Conservation (phyloP, 805 yeast species). For the Myxozyma neotropica region DNA sequence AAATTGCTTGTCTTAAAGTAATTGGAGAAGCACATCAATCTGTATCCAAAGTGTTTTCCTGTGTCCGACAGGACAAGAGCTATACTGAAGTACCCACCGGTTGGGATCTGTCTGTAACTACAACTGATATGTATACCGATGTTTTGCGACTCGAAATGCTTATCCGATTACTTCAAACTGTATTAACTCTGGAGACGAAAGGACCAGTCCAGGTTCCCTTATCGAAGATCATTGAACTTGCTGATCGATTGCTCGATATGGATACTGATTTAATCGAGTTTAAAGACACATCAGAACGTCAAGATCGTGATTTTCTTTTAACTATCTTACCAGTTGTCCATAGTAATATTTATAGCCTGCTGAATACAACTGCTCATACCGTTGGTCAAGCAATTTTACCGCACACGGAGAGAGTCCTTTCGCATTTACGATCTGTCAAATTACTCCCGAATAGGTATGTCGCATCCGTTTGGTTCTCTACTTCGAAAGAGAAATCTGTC, state of each 20-base stretch:
- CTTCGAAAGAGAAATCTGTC: neutral
- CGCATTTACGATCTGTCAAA: slow-evolving; percentile 5
- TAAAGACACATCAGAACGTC: slow-evolving; percentile 11
- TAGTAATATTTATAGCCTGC: slow-evolving; percentile 20
- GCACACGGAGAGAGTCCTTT: slow-evolving; percentile 3
- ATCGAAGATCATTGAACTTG: slow-evolving; percentile 4
- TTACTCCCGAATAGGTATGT: slow-evolving; percentile 1
- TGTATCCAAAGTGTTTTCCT: slow-evolving; percentile 2
- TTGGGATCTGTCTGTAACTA: slow-evolving; percentile 14
- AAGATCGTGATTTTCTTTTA: slow-evolving; percentile 17
- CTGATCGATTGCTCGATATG: slow-evolving; percentile 17
- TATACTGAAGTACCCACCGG: slow-evolving; percentile 15
- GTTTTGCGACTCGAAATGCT: slow-evolving; percentile 24
- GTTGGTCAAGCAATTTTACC: slow-evolving; percentile 20
- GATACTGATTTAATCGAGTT: slow-evolving; percentile 7
- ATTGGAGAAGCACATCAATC: slow-evolving; percentile 23
- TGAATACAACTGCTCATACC: slow-evolving; percentile 10
- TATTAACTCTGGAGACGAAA: slow-evolving; percentile 5
- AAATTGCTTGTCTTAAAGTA: slow-evolving; percentile 8
- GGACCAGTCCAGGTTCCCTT: slow-evolving; percentile 23
- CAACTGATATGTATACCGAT: slow-evolving; percentile 5
- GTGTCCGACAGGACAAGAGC: slow-evolving; percentile 8
- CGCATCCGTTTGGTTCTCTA: too few relatives aligned
- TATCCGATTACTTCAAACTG: slow-evolving; percentile 20
- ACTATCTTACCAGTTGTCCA: slow-evolving; percentile 20